phyloP scores from a whole-genome alignment of 768 basidiomycete genomes.

The Leccinum longicurvipes region DNA sequence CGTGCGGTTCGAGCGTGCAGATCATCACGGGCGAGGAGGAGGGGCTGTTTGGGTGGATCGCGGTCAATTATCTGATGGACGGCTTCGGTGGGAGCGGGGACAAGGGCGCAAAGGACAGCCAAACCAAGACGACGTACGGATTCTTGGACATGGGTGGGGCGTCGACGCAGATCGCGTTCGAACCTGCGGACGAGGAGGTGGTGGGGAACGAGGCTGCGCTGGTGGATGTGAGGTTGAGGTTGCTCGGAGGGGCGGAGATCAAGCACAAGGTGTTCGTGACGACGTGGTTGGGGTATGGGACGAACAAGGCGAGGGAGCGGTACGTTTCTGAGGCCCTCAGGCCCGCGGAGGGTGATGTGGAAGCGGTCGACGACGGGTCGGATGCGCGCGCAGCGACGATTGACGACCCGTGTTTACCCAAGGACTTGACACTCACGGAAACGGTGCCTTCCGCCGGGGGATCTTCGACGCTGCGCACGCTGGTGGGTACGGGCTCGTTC shows the following conservation, averaged over 20 bases:
- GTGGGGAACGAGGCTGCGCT: slow-evolving; percentile 51
- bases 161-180: slow-evolving; percentile 98
- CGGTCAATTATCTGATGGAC: slow-evolving; percentile 98
- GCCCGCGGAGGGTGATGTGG: slow-evolving; percentile 44
- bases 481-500: slow-evolving; percentile 89
- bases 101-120: slow-evolving; percentile 36
- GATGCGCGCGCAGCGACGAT: slow-evolving; percentile 51
- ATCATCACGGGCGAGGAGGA: slow-evolving; percentile 99
- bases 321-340: slow-evolving; percentile 72
- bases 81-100: slow-evolving; percentile 62
- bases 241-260: slow-evolving; percentile 83
- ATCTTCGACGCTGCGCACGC: slow-evolving; percentile 49
- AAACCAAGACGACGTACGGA: slow-evolving; percentile 85
- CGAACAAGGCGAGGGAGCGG: slow-evolving; percentile 93
- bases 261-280: slow-evolving; percentile 94
- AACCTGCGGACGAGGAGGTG: slow-evolving; percentile 64
- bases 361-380: slow-evolving; percentile 13
- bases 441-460: slow-evolving; percentile 42
- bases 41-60: slow-evolving; percentile 97
- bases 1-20: slow-evolving; percentile 88
- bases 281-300: slow-evolving; percentile 98
- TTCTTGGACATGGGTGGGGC: slow-evolving; percentile 99
- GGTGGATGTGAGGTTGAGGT: slow-evolving; percentile 74
- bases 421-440: slow-evolving; percentile 61
- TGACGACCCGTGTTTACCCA: slow-evolving; percentile 89